phyloP scores from a whole-genome alignment of 306 rosid species.

The Sicyos edulis region DNA sequence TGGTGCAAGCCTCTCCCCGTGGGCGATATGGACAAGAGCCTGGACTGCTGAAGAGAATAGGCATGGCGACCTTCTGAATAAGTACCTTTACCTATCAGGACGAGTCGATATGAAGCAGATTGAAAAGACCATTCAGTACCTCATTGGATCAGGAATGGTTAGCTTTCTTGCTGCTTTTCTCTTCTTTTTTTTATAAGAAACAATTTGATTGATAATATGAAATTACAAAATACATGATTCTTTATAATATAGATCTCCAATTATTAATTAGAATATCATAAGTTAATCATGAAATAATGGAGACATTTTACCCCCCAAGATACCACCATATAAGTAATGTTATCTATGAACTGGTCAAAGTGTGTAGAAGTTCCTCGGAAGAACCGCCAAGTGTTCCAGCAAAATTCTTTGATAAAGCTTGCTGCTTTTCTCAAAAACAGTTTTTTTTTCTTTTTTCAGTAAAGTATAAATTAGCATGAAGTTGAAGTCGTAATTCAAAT shows the following conservation, averaged over 20 bases:
- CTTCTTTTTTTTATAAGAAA: neutral
- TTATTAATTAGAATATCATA: too few relatives aligned
- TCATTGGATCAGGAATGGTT: constrained; percentile 60
- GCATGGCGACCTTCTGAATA: constrained; percentile 52
- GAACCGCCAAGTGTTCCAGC: too few relatives aligned
- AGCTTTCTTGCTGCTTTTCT: constrained; percentile 16
- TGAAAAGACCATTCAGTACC: constrained; percentile 49
- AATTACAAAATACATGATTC: too few relatives aligned
- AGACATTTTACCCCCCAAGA: too few relatives aligned
- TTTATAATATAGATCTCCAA: too few relatives aligned
- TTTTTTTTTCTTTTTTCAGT: neutral
- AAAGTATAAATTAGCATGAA: neutral
- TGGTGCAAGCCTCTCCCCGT: constrained; percentile 44
- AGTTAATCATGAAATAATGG: too few relatives aligned
- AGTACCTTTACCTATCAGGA: constrained; percentile 52
- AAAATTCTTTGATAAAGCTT: too few relatives aligned
- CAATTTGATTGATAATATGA: too few relatives aligned
- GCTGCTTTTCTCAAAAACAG: neutral
- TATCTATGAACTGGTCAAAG: too few relatives aligned
- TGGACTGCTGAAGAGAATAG: constrained; percentile 62
- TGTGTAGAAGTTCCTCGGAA: too few relatives aligned
- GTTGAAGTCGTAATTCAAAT: neutral
- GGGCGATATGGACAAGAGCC: constrained; percentile 52
- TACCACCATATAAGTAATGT: too few relatives aligned
- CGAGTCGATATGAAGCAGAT: constrained; percentile 50